Percentiles rank a stretch among this genome's conserved stretches.
phyloP scores from a whole-genome alignment of 1,284 basidiomycete genomes.

The Tremellales sp. region DNA sequence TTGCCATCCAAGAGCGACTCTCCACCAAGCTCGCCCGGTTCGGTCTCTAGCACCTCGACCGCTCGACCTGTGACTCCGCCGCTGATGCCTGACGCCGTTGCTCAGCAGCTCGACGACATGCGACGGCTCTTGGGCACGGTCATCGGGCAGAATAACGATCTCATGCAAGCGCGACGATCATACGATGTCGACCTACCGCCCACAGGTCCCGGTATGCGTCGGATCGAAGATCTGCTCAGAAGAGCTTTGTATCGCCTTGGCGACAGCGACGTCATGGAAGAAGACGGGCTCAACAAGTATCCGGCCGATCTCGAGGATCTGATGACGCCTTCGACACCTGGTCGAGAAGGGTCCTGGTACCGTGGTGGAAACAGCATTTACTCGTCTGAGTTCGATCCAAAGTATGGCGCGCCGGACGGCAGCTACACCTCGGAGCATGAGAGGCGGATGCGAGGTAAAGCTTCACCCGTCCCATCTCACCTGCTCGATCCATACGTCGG shows the following conservation, averaged over 20 bases:
- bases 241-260: slow-evolving; percentile 29
- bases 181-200: slow-evolving; percentile 23
- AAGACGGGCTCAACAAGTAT: neutral
- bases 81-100: slow-evolving; percentile 26
- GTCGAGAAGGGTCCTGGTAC: slow-evolving; percentile 27
- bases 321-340: slow-evolving; percentile 5
- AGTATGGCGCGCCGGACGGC: slow-evolving; percentile 32
- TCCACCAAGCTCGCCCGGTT: slow-evolving; percentile 20
- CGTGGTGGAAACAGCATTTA: slow-evolving; percentile 26
- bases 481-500: slow-evolving; percentile 27
- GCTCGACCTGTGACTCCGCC: slow-evolving; percentile 41
- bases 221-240: slow-evolving; percentile 40
- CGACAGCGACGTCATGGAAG: slow-evolving; percentile 24
- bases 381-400: slow-evolving; percentile 25
- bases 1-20: slow-evolving; percentile 32
- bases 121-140: slow-evolving; percentile 33
- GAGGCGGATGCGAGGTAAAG: slow-evolving; percentile 7
- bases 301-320: neutral
- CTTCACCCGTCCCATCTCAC: slow-evolving; percentile 20
- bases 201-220: slow-evolving; percentile 15
- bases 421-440: slow-evolving; percentile 27
- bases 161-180: slow-evolving; percentile 19
- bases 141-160: slow-evolving; percentile 34
- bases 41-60: slow-evolving; percentile 27
- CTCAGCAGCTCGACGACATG: slow-evolving; percentile 37